Base-by-base conservation (phyloP, 75 land plant species). In the Pinus albicaulis region DNA sequence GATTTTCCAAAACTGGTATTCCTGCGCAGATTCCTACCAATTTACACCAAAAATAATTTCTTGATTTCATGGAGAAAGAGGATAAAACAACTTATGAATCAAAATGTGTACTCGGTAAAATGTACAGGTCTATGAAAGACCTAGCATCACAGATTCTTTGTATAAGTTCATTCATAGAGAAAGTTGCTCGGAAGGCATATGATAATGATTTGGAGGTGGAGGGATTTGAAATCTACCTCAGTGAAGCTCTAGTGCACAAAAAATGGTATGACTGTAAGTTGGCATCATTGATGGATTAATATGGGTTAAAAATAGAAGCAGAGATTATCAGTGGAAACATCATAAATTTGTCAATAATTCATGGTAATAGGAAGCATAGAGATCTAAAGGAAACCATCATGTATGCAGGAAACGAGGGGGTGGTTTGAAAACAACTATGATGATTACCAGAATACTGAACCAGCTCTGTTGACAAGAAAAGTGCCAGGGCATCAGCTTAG, bases 31-130 rank as follows among this genome's bases (percentile, higher is more conserved):
- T n/a, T n/a, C 99, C 98, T 17, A 26, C 61, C 55, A 57, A 81
- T 59, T 76, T 92, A 10, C 80, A 80, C 19, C 93, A 87, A 10
- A 76, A 76, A 60, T 86, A 81, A 56, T 95, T 86, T 76, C 99
- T 95, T 24, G 99, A 95, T 56, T 97, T 95, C 82, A 97, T 97
- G 99, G 95, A 95, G 24, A 97, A 92, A 57, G 80, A 73, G 0
- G 85, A 92, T 83, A 90, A 91, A 74, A 73, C 79, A 0, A 89
- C 79, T 12, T 97, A 97, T 74, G 71, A 48, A 57, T 97, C 99
- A 4, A 38, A 80, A 12, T 72, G 87, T 60, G 86, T 92, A 15
- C 85, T 97, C 57, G 98, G 99, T 36, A 96, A 90, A 71, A 93
- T 96, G n/a, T 96, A 76, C 78, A 84, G 98, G 44, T 87, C 81